These are phyloP conservation scores for Andrographis paniculata DNA, from an alignment of 305 asterid species.

Conservation along the genomic window DNA sequence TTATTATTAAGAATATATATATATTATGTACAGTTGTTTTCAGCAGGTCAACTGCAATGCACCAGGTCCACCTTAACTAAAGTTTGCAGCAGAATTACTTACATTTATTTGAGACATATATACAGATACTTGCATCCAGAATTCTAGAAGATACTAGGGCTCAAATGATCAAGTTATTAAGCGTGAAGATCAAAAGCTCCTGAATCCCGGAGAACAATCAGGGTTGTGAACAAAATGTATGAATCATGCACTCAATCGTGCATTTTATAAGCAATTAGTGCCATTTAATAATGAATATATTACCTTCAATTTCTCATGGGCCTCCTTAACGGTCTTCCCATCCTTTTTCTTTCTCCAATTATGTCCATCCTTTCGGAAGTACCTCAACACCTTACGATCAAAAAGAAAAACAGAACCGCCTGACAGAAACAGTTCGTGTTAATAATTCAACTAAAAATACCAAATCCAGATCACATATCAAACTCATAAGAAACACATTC, in stretches of 20 bases:
- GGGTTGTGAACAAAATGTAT: no score
- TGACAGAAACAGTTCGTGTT: conserved; percentile 20
- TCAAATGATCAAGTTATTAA: no score
- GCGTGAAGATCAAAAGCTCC: no score
- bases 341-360: conserved; percentile 76
- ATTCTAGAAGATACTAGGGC: neutral
- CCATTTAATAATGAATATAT: no score
- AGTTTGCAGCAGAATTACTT: neutral
- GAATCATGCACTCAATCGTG: no score
- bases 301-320: conserved; percentile 67
- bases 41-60: conserved; percentile 7
- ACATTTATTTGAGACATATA: neutral
- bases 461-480: conserved; percentile 3
- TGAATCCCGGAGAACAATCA: no score
- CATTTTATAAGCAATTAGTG: no score
- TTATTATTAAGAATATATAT: conserved; percentile 5
- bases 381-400: conserved; percentile 61
- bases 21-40: no score
- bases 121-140: neutral
- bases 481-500: conserved; percentile 8
- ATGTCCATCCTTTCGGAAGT: conserved; percentile 71
- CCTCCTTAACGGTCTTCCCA: conserved; percentile 73
- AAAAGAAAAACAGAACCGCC: conserved; percentile 74
- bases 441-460: neutral
- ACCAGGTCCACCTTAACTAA: neutral